A percentile compares a stretch with the other conserved stretches of the same genome.
Conservation (phyloP, 495 filamentous ascomycete species). For the Annulohypoxylon bovei region DNA sequence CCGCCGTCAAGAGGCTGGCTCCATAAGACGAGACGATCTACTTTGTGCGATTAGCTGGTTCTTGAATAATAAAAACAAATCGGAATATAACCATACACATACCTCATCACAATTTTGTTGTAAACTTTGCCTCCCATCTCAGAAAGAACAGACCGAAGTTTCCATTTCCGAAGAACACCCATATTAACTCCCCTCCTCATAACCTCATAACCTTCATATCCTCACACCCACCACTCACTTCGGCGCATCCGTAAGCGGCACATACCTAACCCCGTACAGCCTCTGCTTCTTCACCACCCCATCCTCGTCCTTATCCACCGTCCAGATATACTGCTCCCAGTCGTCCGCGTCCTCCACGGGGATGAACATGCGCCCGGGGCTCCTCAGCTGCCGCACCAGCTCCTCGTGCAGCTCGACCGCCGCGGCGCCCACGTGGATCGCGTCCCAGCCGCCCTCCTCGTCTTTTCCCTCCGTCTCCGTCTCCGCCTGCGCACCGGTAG, state of each 20-base stretch:
- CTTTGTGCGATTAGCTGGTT: not conserved
- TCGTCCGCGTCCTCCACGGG: constrained; percentile 73
- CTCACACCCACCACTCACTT: constrained; percentile 5
- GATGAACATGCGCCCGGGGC: constrained; percentile 85
- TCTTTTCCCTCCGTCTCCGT: constrained; percentile 47
- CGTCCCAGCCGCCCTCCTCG: constrained; percentile 71
- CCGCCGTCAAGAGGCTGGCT: not conserved
- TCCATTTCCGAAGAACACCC: not conserved
- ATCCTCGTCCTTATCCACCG: constrained; percentile 85
- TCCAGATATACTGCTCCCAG: constrained; percentile 80
- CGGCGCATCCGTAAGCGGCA: constrained; percentile 91
- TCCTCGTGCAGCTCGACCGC: constrained; percentile 76
- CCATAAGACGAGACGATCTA: not conserved
- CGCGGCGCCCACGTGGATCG: constrained; percentile 95
- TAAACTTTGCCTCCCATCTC: not conserved
- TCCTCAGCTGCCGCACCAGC: constrained; percentile 79
- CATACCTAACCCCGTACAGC: constrained; percentile 87
- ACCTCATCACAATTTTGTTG: not conserved
- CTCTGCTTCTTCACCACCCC: constrained; percentile 79
- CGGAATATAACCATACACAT: not conserved
- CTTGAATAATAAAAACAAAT: not conserved
- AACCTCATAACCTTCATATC: not conserved
- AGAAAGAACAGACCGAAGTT: not conserved
- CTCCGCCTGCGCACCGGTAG: no score
- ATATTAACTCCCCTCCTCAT: not conserved